These are phyloP conservation scores for Solanum sejunctum DNA, from an alignment of 257 asterid species.

Conservation along the genomic window DNA sequence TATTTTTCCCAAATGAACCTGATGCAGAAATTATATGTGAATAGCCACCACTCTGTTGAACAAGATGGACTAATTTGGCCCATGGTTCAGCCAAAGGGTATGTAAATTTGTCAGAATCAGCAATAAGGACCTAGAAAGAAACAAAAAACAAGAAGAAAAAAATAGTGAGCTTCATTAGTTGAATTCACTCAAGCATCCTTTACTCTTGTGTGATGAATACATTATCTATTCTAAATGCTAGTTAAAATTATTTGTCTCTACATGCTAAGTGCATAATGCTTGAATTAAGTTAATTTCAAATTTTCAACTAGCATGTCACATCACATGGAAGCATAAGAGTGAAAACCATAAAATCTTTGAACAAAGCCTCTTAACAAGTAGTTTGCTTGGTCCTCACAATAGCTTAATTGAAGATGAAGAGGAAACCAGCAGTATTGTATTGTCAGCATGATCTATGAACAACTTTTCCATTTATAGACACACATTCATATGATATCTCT, in stretches of 20 bases:
- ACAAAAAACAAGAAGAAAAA: not conserved
- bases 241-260: not conserved
- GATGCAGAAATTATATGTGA: conserved; percentile 79
- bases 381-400: not conserved
- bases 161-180: not conserved
- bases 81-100: conserved; percentile 86
- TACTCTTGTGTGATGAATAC: not conserved
- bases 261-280: not conserved
- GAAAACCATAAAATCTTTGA: not conserved
- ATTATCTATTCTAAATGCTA: not conserved
- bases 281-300: not conserved
- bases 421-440: not conserved
- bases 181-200: not conserved
- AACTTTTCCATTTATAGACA: not conserved
- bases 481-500: not conserved
- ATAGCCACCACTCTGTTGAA: conserved; percentile 66
- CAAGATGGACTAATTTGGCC: conserved; percentile 68
- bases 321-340: not conserved
- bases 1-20: conserved; percentile 86
- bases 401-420: not conserved
- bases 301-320: not conserved
- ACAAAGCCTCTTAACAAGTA: not conserved
- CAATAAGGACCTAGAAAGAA: conserved; percentile 60
- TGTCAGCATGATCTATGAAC: not conserved
- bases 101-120: conserved; percentile 70